phyloP scores from a whole-genome alignment of 768 basidiomycete species.

The Basidioascus undulatus region DNA sequence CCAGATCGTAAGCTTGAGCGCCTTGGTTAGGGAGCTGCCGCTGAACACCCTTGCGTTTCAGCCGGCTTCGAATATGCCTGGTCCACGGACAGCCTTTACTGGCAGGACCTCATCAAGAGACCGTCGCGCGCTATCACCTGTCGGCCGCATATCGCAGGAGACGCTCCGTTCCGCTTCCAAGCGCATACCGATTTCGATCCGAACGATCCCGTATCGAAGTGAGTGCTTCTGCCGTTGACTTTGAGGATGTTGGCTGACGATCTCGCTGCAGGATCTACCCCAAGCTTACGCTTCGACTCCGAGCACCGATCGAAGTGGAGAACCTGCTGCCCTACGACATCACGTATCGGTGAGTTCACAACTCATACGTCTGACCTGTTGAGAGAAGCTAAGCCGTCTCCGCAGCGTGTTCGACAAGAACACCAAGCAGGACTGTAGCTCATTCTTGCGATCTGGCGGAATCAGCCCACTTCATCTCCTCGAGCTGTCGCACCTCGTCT shows the following conservation, averaged over 20 bases:
- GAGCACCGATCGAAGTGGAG: conserved; percentile 84
- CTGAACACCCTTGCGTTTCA: conserved; percentile 19
- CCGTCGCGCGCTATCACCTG: conserved; percentile 53
- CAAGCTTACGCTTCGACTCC: conserved; percentile 56
- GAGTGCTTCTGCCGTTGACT: conserved; percentile 11
- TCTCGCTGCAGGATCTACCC: conserved; percentile 41
- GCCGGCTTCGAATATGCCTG: conserved; percentile 94
- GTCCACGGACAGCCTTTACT: conserved; percentile 53
- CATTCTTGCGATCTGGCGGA: conserved; percentile 76
- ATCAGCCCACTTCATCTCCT: conserved; percentile 92
- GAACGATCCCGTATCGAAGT: conserved; percentile 33
- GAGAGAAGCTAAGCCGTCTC: no score
- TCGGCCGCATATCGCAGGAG: conserved; percentile 49
- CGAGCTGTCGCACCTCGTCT: conserved; percentile 64
- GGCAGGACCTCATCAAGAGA: conserved; percentile 61
- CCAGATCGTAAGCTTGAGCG: conserved; percentile 52
- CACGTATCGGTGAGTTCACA: no score
- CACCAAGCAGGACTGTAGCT: conserved; percentile 77
- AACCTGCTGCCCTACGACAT: conserved; percentile 84
- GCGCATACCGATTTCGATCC: conserved; percentile 61
- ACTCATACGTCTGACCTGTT: no score
- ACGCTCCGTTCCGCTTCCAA: conserved; percentile 85
- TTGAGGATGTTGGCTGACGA: background rate
- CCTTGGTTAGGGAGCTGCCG: background rate
- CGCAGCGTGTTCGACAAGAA: conserved; percentile 96